phyloP scores from a whole-genome alignment of 2,329 filamentous ascomycete genomes.

The Penicillium occitanis region DNA sequence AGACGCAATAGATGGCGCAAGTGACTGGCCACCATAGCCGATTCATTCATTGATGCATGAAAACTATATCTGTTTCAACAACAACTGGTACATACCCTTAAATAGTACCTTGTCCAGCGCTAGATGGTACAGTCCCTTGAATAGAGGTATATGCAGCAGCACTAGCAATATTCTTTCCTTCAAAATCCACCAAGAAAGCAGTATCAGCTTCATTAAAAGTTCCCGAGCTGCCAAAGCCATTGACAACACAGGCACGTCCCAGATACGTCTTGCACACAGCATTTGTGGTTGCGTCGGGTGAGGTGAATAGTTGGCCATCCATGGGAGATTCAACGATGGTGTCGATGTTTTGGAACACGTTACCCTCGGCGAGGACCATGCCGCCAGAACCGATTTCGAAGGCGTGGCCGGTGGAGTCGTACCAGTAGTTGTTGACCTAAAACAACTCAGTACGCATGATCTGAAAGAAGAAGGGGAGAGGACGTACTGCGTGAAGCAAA shows the following conservation, averaged over 20 bases:
- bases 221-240: constrained; percentile 46
- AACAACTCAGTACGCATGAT: not conserved
- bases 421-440: constrained; percentile 20
- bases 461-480: not conserved
- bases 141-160: constrained; percentile 39
- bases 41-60: too few species aligned
- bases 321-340: constrained; percentile 41
- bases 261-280: constrained; percentile 47
- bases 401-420: constrained; percentile 17
- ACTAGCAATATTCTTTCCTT: constrained; percentile 54
- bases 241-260: constrained; percentile 53
- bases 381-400: constrained; percentile 39
- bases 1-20: too few species aligned
- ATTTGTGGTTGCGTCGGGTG: constrained; percentile 37
- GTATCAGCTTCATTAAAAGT: constrained; percentile 45
- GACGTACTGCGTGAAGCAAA: constrained; percentile 53
- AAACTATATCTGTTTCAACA: too few species aligned
- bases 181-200: constrained; percentile 52
- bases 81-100: not conserved
- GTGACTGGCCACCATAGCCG: too few species aligned
- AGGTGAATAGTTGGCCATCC: constrained; percentile 43
- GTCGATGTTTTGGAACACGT: constrained; percentile 57
- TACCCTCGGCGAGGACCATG: constrained; percentile 57
- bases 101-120: constrained; percentile 51
- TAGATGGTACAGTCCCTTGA: constrained; percentile 40